These are phyloP conservation scores for Mycena capillaripes DNA, from an alignment of 768 basidiomycete genomes.

Conservation along the genomic window DNA sequence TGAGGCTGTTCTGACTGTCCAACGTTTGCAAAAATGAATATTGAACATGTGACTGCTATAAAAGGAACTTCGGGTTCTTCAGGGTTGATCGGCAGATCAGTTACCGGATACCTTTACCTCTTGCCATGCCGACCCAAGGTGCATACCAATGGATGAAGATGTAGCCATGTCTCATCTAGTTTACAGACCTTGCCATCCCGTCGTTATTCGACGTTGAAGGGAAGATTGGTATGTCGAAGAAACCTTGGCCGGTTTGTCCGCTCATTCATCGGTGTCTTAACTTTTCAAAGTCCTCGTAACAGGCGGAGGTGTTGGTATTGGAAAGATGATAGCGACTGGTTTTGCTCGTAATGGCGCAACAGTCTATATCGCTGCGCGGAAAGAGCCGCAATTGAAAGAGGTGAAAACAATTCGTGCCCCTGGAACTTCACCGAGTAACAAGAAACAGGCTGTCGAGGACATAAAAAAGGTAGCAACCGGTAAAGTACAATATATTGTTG, in stretches of 20 bases:
- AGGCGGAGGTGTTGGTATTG: conserved; percentile 88
- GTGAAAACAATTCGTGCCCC: conserved; percentile 48
- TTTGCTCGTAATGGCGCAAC: conserved; percentile 89
- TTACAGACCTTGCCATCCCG: conserved; percentile 50
- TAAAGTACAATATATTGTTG: conserved; percentile 79
- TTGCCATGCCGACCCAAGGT: conserved; percentile 27
- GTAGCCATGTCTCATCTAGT: not conserved
- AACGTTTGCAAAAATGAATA: too few relatives aligned
- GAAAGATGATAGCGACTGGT: conserved; percentile 86
- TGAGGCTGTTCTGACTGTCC: too few relatives aligned
- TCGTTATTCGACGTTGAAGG: conserved; percentile 77
- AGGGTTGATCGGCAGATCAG: not conserved
- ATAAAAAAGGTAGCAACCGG: conserved; percentile 74
- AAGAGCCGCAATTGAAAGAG: conserved; percentile 83
- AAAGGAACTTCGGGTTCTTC: too few relatives aligned
- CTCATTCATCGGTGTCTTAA: not conserved
- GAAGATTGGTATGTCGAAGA: conserved; percentile 68
- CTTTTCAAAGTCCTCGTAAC: conserved; percentile 74
- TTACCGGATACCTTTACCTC: not conserved
- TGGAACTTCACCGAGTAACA: not conserved
- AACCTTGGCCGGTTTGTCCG: not conserved
- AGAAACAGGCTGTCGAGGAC: conserved; percentile 63
- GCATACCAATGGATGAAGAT: not conserved
- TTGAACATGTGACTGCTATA: too few relatives aligned
- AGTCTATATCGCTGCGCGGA: conserved; percentile 92